Base-by-base conservation (phyloP, 2,329 filamentous ascomycete genomes). In the Penicillium sp. region DNA sequence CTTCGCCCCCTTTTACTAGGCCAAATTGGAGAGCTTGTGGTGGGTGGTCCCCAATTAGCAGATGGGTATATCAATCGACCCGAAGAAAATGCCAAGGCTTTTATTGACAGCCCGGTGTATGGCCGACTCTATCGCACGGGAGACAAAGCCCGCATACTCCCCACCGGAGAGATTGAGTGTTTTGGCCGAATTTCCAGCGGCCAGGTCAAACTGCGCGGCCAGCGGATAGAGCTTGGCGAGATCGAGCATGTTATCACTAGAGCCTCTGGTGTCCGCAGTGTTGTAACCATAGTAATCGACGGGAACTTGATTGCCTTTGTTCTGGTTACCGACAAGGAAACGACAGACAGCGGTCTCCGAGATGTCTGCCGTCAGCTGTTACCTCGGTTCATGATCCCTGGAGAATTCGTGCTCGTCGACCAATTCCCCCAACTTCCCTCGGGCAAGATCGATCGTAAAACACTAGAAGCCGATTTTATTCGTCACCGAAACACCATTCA, bases 181-280 rank as follows among this genome's bases (percentile, higher is more conserved):
- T 80, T 92, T 33, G 92, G 92, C 0, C 86, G 92, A 11, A 86
- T 96, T 12, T 83, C 84, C 2, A 84, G 85, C 47, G 91, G 90
- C 0, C 92, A 97, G 71, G 86, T 96, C 48, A 96, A 96, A 73
- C 79, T 96, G 8, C 83, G 91, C 50, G 91, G 91, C 1, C 91
- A 96, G 72, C 82, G 91, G 46, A 83, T 95, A 48, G 89, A 94
- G 67, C 82, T 94, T 5, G 89, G 89, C 0, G 90, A 92, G 67
- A 80, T 91, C 19, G 89, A 93, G 67, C 84, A 90, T 62, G 87
- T 84, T 1, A 80, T 87, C 2, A 78, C 88, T 42, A 82, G 82
- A 52, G 81, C 84, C 0, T 67, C 77, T 0, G 83, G 83, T 0
- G 86, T 90, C 44, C 85, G 87, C 58, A 82, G 82, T 44, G 86